Conservation (phyloP, 768 basidiomycete genomes). For the Termitomyces heimii region DNA sequence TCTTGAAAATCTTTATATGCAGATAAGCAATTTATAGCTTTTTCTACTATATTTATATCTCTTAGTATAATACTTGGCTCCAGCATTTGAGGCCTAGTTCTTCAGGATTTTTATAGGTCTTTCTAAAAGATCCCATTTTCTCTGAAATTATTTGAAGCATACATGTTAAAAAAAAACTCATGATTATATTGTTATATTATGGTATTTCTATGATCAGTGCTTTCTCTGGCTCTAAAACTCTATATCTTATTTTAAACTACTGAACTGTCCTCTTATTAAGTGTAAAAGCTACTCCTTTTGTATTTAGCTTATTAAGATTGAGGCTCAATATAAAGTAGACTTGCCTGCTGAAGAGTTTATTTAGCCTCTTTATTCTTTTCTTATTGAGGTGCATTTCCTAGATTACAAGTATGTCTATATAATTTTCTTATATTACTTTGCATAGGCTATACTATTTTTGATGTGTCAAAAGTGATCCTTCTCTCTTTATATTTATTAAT, state of each 20-base stretch:
- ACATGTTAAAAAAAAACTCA: not conserved
- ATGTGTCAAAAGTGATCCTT: not conserved
- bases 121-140: not conserved
- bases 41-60: constrained; percentile 36
- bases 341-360: not conserved
- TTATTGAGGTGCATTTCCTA: constrained; percentile 1
- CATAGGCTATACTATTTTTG: not conserved
- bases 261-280: no score
- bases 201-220: constrained; percentile 4
- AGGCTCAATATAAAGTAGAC: no score
- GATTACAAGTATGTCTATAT: not conserved
- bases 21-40: no score
- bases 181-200: constrained; percentile 1
- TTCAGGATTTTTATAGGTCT: accelerated
- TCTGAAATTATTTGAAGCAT: not conserved
- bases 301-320: no score
- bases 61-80: constrained; percentile 29
- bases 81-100: accelerated
- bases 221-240: constrained; percentile 25
- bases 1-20: constrained; percentile 6
- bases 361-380: not conserved
- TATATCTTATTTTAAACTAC: constrained; percentile 13
- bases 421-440: constrained; percentile 16
- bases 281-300: no score
- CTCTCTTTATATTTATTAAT: not conserved